A percentile compares a stretch with the other conserved stretches of the same genome.
Evolutionary conservation across 257 asterid species (phyloP).

Genomic region (Hygrophila difformis): DNA sequence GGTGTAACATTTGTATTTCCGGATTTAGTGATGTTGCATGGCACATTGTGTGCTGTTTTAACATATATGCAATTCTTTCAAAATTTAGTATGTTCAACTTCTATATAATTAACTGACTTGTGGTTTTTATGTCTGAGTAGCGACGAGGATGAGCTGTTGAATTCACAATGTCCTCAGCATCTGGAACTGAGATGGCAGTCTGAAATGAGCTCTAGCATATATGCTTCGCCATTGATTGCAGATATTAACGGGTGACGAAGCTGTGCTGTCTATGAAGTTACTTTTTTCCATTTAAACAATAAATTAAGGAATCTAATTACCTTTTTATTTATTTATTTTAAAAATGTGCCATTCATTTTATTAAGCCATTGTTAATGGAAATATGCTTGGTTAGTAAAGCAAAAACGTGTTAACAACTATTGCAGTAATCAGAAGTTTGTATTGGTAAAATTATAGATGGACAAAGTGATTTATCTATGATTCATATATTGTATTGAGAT

Average conservation of each 20-base stretch:
- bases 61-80: not conserved
- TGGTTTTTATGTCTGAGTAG: conserved; percentile 28
- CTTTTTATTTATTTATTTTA: too few species aligned
- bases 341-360: too few species aligned
- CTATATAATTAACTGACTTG: not conserved
- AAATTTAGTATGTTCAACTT: too few species aligned
- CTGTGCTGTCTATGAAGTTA: conserved; percentile 9
- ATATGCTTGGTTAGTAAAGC: too few species aligned
- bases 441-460: conserved; percentile 2
- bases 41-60: not conserved
- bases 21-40: not conserved
- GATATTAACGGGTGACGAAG: conserved; percentile 81
- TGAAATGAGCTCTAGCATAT: conserved; percentile 97
- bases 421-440: too few species aligned
- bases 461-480: conserved; percentile 6
- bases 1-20: conserved; percentile 5
- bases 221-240: conserved; percentile 85
- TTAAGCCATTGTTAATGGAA: too few species aligned
- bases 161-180: conserved; percentile 91
- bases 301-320: too few species aligned
- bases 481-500: not conserved
- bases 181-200: conserved; percentile 98
- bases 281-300: conserved; percentile 2
- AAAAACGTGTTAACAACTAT: too few species aligned
- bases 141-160: conserved; percentile 83